Evolutionary conservation across 2,329 filamentous ascomycete genomes (phyloP).

Genomic region (Chaetothyriales sp.): DNA sequence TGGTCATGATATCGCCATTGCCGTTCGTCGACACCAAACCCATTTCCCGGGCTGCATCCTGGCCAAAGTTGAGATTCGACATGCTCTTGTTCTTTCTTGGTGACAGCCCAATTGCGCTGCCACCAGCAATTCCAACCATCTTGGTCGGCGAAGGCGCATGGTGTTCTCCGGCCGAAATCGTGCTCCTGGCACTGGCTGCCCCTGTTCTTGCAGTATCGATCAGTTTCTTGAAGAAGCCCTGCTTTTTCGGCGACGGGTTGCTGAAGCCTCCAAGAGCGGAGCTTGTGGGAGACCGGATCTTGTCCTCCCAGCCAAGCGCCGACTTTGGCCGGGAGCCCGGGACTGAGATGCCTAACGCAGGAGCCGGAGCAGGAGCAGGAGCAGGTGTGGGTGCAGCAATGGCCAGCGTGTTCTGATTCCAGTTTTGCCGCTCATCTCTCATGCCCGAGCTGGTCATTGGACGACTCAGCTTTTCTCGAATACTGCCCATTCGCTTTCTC

Average conservation of each 20-base stretch:
- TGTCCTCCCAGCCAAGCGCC: constrained; percentile 44
- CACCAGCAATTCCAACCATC: constrained; percentile 41
- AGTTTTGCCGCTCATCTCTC: constrained; percentile 19
- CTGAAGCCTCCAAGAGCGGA: constrained; percentile 62
- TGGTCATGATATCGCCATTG: constrained; percentile 91
- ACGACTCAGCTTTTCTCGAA: constrained; percentile 22
- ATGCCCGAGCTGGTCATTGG: constrained; percentile 30
- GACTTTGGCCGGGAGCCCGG: constrained; percentile 37
- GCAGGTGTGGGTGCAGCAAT: not conserved
- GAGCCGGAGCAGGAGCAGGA: constrained; percentile 34
- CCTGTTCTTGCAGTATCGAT: constrained; percentile 88
- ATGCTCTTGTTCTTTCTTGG: constrained; percentile 2
- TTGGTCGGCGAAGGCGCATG: constrained; percentile 33
- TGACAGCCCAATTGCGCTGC: constrained; percentile 18
- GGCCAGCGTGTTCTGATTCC: constrained; percentile 19
- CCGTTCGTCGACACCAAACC: constrained; percentile 40
- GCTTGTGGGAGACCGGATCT: constrained; percentile 31
- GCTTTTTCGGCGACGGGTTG: constrained; percentile 62
- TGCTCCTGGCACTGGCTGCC: constrained; percentile 75
- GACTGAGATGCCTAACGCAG: too few species aligned
- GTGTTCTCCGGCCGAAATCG: constrained; percentile 38
- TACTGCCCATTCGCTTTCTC: constrained; percentile 38
- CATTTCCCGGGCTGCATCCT: constrained; percentile 52
- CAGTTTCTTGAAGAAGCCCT: constrained; percentile 90
- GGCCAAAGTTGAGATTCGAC: constrained; percentile 21